Evolutionary conservation across 2,329 filamentous ascomycete species (phyloP), one percentile per base, ranked within the genome.

Genomic region (Diaporthe helianthi): DNA sequence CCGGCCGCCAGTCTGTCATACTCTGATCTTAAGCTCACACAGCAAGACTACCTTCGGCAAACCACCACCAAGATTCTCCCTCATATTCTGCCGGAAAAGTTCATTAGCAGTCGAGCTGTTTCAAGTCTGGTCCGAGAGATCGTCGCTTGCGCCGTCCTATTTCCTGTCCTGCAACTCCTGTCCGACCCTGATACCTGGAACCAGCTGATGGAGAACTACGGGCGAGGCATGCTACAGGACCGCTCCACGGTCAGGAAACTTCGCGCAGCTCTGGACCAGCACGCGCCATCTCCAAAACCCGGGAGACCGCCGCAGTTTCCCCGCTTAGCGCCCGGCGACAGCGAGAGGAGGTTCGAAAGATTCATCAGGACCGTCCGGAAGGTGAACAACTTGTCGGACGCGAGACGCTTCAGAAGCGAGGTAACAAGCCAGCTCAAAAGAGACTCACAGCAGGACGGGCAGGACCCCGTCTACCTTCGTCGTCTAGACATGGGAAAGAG

Each of bases 121-220:
- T 89, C 88, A 38, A 91, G 91, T 44, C 83, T 99, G 66, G 87
- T 98, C 70, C 90, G 92, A 74, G 97, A 99, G 81, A 91, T 99
- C 71, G 89, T 98, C n/a, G 86, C 93, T 26, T 98, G 96, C 79
- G 93, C 93, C n/a, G 90, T 99, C 47, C 83, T 99, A 46, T 90
- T 89, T 51, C 96, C 96, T 0, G 83, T 97, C 26, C 85, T 98
- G 77, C 89, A 91, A 75, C 83, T 94, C 71, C 83, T 99, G 22
- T 89, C 93, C 6, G 95, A 99, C 74, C 94, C 97, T 1, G 97
- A 99, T 81, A 97, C 92, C 10, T 99, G 95, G 95, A 98, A 99
- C 76, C 94, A 98, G 79, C 80, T 97, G 70, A 93, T 98, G 86
- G 95, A 98, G 79, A 94, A 91, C 68, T 93, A 91, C 79, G 92